Evolutionary conservation across 2,329 filamentous ascomycete species (phyloP), one percentile per base, ranked within the genome.

Genomic region (Lojkania enalia): DNA sequence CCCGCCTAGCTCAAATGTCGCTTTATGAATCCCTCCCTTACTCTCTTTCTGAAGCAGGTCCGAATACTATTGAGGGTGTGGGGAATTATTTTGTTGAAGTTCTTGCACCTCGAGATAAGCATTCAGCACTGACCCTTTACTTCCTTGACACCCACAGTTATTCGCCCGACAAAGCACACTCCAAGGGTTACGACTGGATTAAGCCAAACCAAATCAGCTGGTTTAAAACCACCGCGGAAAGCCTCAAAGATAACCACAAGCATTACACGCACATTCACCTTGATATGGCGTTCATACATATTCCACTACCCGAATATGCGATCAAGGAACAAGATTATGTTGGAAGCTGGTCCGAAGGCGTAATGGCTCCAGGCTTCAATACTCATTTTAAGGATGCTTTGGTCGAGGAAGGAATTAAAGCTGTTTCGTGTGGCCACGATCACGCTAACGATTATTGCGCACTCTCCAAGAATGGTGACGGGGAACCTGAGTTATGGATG

Each of bases 361-460:
- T 94, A 12, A 97, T 92, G 1, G 92, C 94, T 0, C 94, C 94
- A 0, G 77, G 77, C 0, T 96, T 87, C 70, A 99, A 99, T 69
- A 88, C 89, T 9, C 86, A 89, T n/a, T 97, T 99, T 75, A 87
- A 86, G 51, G 86, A 96, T 64, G 92, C 90, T 2, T 78, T 99
- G 6, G 83, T 95, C 6, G 86, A 95, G 57, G 83, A 95, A 69
- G 88, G 88, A 23, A 79, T 99, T 23, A 79, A 90, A 45, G 86
- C 94, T 74, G 88, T 95, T 51, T 92, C 88, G 60, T 95, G 89
- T 63, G 92, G 92, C 66, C 92, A 97, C 67, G 94, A 99, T 64
- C 94, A 99, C 65, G 92, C 87, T 54, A 99, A 99, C 66, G 94
- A 99, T 64, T 97, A 96, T 69, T 99, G 94, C 69, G 85, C 88